Conservation (phyloP, 179 eudicot genomes). For the Vitellaria paradoxa region DNA sequence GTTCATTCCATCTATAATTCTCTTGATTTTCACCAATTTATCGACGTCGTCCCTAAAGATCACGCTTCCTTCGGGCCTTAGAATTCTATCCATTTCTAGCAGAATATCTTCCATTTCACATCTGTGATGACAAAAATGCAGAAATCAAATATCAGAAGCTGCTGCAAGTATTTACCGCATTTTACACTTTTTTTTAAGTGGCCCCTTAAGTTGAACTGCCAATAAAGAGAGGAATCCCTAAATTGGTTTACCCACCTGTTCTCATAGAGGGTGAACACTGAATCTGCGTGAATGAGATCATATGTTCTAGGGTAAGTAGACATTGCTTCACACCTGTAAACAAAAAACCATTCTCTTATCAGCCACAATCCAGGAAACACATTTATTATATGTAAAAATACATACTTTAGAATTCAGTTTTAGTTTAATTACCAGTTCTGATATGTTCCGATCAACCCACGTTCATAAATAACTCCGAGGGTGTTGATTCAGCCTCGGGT, state of each 20-base stretch:
- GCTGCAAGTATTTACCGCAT: not conserved
- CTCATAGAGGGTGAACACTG: constrained; percentile 63
- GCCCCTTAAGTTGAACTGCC: too few relatives aligned
- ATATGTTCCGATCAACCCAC: constrained; percentile 90
- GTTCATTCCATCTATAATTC: constrained; percentile 49
- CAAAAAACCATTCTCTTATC: not conserved
- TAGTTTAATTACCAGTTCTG: constrained; percentile 63
- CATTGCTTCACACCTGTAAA: constrained; percentile 86
- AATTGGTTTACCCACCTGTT: constrained; percentile 37
- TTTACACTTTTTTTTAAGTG: not conserved
- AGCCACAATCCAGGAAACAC: not conserved
- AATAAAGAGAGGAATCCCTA: not conserved
- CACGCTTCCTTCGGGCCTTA: constrained; percentile 81
- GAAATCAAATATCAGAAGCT: not conserved
- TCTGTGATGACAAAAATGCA: constrained; percentile 31
- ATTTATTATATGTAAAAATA: not conserved
- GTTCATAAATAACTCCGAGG: constrained; percentile 74
- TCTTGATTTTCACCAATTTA: constrained; percentile 51
- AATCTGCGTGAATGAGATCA: constrained; percentile 74
- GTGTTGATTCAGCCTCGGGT: constrained; percentile 64
- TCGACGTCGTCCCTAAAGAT: constrained; percentile 83
- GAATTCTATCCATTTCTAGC: constrained; percentile 87
- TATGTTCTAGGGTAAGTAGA: constrained; percentile 89
- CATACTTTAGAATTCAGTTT: not conserved
- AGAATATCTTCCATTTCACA: constrained; percentile 74